Evolutionary conservation across 495 filamentous ascomycete species (phyloP).

Genomic region (Xylaria curta): DNA sequence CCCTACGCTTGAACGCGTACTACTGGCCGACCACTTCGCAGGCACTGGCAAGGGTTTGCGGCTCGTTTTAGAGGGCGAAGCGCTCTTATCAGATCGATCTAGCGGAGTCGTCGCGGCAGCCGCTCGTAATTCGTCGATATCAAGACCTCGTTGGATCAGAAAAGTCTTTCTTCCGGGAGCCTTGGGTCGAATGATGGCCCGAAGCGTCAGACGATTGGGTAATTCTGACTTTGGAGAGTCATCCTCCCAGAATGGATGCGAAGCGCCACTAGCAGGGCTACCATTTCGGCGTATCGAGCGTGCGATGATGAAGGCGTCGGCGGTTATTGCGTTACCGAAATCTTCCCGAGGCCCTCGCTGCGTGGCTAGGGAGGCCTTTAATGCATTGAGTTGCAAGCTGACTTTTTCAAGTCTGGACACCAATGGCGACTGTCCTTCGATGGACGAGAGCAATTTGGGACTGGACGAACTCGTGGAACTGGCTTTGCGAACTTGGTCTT

Average conservation of each 20-base stretch:
- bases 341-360: conserved; percentile 41
- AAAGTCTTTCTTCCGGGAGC: conserved; percentile 50
- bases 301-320: conserved; percentile 50
- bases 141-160: conserved; percentile 53
- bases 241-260: conserved; percentile 26
- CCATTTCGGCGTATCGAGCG: conserved; percentile 45
- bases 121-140: conserved; percentile 52
- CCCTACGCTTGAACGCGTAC: conserved; percentile 27
- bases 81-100: not conserved
- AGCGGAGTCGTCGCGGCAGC: conserved; percentile 29
- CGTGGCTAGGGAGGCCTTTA: conserved; percentile 29
- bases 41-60: conserved; percentile 24
- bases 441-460: conserved; percentile 29
- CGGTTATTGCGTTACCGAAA: conserved; percentile 40
- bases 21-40: conserved; percentile 30
- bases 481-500: conserved; percentile 46
- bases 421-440: conserved; percentile 36
- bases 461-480: conserved; percentile 26
- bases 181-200: conserved; percentile 52
- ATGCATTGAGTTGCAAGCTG: conserved; percentile 31
- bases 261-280: not conserved
- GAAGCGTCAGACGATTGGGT: conserved; percentile 46
- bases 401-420: conserved; percentile 40
- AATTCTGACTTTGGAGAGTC: conserved; percentile 9
- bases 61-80: not conserved